Percentiles rank a stretch among this genome's conserved stretches.
Evolutionary conservation across 208 protist species (phyloP).

Genomic region (Leishmania mexicana): DNA sequence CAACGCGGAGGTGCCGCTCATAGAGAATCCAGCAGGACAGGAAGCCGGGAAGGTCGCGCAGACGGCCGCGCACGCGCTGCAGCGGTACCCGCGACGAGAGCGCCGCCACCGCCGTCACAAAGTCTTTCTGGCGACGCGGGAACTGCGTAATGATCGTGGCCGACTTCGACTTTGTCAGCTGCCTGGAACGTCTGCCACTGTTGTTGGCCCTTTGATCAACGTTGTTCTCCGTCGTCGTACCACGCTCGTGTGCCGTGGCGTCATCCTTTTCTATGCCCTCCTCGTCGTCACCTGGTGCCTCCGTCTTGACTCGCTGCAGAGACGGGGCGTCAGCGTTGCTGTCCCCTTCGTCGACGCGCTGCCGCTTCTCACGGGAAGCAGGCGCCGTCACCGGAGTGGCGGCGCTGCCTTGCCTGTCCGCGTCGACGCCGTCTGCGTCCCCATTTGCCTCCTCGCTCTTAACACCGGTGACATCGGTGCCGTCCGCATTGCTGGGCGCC

Average conservation of each 20-base stretch:
- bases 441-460: neutral
- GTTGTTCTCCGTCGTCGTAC: neutral
- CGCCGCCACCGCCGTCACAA: conserved; percentile 68
- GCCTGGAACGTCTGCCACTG: too few relatives aligned
- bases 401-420: neutral
- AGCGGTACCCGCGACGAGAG: conserved; percentile 39
- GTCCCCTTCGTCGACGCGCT: neutral
- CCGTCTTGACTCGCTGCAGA: conserved; percentile 13
- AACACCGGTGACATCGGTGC: neutral
- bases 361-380: conserved; percentile 21
- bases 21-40: conserved; percentile 65
- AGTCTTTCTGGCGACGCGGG: conserved; percentile 51
- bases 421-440: neutral
- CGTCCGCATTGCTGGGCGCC: neutral
- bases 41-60: conserved; percentile 74
- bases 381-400: neutral
- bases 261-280: neutral
- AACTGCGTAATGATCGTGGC: conserved; percentile 33
- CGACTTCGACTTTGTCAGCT: conserved; percentile 4
- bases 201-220: neutral
- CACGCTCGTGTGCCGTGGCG: neutral
- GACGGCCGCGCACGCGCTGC: conserved; percentile 42
- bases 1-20: conserved; percentile 57
- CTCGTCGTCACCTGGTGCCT: conserved; percentile 5
- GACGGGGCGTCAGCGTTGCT: neutral